A percentile compares a stretch with the other conserved stretches of the same genome.
phyloP scores from a whole-genome alignment of 345 rosid genomes.

The Draba incana region DNA sequence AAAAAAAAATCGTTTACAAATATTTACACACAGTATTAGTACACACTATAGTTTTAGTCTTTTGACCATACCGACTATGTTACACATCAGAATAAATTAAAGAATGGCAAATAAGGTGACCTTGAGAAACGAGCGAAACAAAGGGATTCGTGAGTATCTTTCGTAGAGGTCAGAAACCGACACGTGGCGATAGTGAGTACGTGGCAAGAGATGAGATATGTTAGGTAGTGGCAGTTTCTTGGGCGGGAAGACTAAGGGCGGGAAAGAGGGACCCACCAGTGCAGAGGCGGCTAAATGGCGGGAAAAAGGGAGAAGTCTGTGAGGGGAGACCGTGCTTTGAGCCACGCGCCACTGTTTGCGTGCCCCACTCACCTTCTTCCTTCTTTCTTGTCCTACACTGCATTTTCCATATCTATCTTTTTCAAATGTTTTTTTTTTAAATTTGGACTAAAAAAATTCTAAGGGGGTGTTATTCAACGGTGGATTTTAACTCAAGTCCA shows the following conservation, averaged over 20 bases:
- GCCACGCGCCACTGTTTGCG: conserved; percentile 37
- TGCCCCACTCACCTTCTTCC: conserved; percentile 21
- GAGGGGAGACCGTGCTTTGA: conserved; percentile 19
- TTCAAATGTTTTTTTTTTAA: too few relatives aligned
- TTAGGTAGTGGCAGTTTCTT: conserved; percentile 22
- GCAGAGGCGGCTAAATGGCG: conserved; percentile 43
- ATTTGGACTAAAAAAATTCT: too few relatives aligned
- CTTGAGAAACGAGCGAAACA: conserved; percentile 28
- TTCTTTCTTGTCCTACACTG: conserved; percentile 1
- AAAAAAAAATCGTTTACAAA: too few relatives aligned
- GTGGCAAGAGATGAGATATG: conserved; percentile 20
- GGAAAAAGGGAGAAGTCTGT: conserved; percentile 20
- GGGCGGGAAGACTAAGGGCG: conserved; percentile 38
- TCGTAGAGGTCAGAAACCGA: neutral
- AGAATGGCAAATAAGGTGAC: neutral
- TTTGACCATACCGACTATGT: neutral
- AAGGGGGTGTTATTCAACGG: too few relatives aligned
- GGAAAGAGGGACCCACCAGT: conserved; percentile 37
- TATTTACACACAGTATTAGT: too few relatives aligned
- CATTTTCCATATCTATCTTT: too few relatives aligned
- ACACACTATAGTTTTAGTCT: too few relatives aligned
- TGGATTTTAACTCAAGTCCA: too few relatives aligned
- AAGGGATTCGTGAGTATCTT: neutral
- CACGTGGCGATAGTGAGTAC: conserved; percentile 26
- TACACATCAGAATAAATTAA: neutral